These are phyloP conservation scores for Hansenula anomala DNA, from an alignment of 1,139 yeast genomes.

Conservation along the genomic window DNA sequence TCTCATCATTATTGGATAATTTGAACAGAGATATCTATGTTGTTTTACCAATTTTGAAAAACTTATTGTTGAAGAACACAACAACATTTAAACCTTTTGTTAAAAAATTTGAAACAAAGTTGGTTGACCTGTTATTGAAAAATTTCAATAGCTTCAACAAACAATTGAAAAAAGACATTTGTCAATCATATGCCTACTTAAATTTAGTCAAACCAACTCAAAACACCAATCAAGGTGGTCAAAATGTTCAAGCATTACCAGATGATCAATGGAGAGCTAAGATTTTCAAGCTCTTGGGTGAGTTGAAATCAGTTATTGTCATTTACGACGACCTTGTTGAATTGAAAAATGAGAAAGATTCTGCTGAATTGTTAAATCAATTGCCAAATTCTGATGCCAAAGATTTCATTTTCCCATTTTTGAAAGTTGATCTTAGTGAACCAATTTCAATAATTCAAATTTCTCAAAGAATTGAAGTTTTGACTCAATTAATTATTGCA, in stretches of 20 bases:
- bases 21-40: conserved; percentile 31
- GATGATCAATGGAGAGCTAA: conserved; percentile 45
- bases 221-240: conserved; percentile 27
- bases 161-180: conserved; percentile 36
- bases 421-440: conserved; percentile 53
- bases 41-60: conserved; percentile 44
- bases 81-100: conserved; percentile 82
- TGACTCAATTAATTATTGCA: conserved; percentile 40
- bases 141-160: conserved; percentile 33
- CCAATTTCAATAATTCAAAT: conserved; percentile 47
- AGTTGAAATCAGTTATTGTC: conserved; percentile 45
- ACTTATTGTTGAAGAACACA: conserved; percentile 53
- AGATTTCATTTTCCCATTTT: conserved; percentile 35
- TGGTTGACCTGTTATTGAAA: conserved; percentile 33
- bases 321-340: conserved; percentile 57
- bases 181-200: conserved; percentile 52
- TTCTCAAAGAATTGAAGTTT: conserved; percentile 42
- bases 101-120: conserved; percentile 47
- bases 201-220: conserved; percentile 54
- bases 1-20: conserved; percentile 44
- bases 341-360: conserved; percentile 47
- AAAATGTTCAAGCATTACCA: conserved; percentile 27
- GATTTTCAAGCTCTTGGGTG: conserved; percentile 36
- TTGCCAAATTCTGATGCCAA: conserved; percentile 28
- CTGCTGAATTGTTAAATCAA: conserved; percentile 29